Evolutionary conservation across 2,329 filamentous ascomycete genomes (phyloP), one percentile per base, ranked within the genome.

Genomic region (Talaromyces sp.): DNA sequence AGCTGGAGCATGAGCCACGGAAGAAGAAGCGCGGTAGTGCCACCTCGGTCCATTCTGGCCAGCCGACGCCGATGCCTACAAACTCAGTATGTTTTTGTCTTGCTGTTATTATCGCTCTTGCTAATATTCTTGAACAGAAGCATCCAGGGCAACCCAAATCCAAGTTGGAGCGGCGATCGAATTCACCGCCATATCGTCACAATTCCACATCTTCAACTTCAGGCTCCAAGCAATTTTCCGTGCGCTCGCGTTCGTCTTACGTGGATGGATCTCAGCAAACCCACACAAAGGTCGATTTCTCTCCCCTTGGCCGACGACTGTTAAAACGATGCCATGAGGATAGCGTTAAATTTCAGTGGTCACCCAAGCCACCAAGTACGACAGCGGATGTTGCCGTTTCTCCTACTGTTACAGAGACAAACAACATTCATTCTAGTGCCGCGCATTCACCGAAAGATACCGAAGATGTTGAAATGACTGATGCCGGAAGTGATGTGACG

Each of bases 21-120:
- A 83, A 82, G 72, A 85, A 82, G 70, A 84, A 87, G 68, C 78
- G 83, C 59, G 80, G 80, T 61, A 86, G 83, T 68, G 83, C 79
- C 51, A 82, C 82, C 56, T 84, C 83, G 23, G 78, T 73, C 14
- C 76, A 84, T 58, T 82, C 83, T 57, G 83, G 80, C 44, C 80
- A 82, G 18, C 78, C 77, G 64, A 70, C 68, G 56, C 56, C 70
- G 53, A 68, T 63, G 60, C 3, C 50, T n/a, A 31, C 14, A 16
- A 30, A 53, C 28, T 64, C 68, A 36, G 61, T 63, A 63, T 10
- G 58, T 59, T 47, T 56, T 42, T 44, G 0, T 31, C 18, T 44
- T 40, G 8, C 12, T 27, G n/a, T 40, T 27, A 9, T 53, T 42
- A 6, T 12, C 2, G 23, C 10, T n/a, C 14, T 33, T 27, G 31